Evolutionary conservation across 768 basidiomycete species (phyloP), one percentile per base, ranked within the genome.

Genomic region (Jaapia argillacea): DNA sequence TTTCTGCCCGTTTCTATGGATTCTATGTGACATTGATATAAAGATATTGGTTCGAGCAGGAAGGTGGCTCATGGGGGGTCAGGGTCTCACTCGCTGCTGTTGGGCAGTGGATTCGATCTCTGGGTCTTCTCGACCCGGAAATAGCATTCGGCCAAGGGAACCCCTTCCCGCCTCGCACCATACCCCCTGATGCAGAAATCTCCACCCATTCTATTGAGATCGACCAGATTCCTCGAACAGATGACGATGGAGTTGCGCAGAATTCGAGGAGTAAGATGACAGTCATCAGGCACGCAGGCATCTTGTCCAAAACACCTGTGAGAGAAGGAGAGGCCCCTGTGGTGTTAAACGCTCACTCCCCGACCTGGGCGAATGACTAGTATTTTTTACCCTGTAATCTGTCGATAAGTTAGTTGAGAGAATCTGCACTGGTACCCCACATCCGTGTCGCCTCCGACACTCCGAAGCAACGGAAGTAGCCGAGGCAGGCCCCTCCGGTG

Each of bases 11-110:
- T 14, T 33, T 20, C 12, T 53, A 24, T 22, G 24, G 7, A 24
- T 45, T 48, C 4, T 12, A 12, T 23, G 13, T 24, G 21, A 13
- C 33, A 42, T n/a, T 35, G 4, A 13, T 22, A n/a, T 24, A 21
- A 13, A 16, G 22, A 22, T n/a, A 18, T 25, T 46, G 36, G 24
- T 26, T 36, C 25, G 24, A 6, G 21, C 46, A 79, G 77, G 72
- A 75, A 45, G 79, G 79, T 18, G 75, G 77, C 5, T 75, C 75
- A 4, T 78, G 71, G 67, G 72, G 74, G 52, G 73, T 80, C 1
- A 70, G 68, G 4, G 75, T 78, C 10, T 79, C 78, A 4, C 66
- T 81, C 1, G 73, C 72, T 24, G 70, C 65, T 0, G 73, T 77
- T 1, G 75, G 69, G 1, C 67, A 69, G 40, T 79, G 75, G 74